Conservation (phyloP, 805 yeast species). For the Lachancea dasiensis region DNA sequence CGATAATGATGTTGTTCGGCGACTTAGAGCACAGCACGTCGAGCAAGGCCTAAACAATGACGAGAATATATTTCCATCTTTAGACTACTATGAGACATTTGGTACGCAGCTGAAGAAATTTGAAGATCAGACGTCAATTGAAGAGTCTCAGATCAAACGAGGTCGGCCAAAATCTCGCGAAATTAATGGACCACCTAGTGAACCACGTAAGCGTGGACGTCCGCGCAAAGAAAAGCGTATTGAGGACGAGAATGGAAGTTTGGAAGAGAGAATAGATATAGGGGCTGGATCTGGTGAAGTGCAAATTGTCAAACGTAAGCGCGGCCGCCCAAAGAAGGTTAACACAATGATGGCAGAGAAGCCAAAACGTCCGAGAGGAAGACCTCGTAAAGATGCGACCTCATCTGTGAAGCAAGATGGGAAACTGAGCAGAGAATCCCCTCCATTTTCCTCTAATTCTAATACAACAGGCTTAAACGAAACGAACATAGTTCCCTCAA, state of each 20-base stretch:
- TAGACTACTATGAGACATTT: constrained; percentile 8
- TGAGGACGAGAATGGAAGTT: not conserved
- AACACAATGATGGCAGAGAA: not conserved
- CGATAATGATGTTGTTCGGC: not conserved
- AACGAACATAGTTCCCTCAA: not conserved
- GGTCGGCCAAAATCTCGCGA: constrained; percentile 9
- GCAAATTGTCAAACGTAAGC: constrained; percentile 1
- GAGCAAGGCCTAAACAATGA: not conserved
- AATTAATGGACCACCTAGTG: not conserved
- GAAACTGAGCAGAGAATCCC: not conserved
- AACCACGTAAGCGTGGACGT: constrained; percentile 6
- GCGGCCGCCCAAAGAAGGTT: constrained; percentile 10
- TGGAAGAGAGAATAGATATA: not conserved
- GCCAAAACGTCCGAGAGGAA: constrained; percentile 6
- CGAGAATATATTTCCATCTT: constrained; percentile 1
- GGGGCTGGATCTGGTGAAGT: not conserved
- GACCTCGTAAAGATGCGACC: constrained; percentile 2
- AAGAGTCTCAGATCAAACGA: constrained; percentile 6
- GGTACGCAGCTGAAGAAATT: constrained; percentile 1
- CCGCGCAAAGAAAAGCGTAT: constrained; percentile 4
- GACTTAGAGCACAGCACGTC: constrained; percentile 1
- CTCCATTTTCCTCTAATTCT: not conserved
- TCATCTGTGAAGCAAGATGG: not conserved
- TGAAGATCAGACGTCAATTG: constrained; percentile 3
- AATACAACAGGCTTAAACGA: not conserved